phyloP scores from a whole-genome alignment of 352 stramenopile species.

The Phytophthora citrophthora region DNA sequence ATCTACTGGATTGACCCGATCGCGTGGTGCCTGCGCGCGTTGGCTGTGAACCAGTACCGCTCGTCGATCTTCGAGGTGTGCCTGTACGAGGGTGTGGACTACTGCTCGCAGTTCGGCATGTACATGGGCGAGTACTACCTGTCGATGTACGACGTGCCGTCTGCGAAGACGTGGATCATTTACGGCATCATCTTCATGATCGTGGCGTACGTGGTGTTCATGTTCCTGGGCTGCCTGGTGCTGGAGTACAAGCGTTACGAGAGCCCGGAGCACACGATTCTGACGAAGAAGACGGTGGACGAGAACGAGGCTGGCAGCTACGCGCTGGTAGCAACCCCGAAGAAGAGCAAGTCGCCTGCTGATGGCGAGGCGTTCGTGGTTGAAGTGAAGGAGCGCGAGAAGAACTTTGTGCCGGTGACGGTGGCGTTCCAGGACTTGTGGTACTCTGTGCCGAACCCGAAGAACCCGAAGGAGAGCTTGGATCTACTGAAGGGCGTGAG shows the following conservation, averaged over 20 bases:
- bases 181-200: conserved; percentile 46
- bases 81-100: conserved; percentile 45
- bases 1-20: conserved; percentile 68
- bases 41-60: conserved; percentile 44
- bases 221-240: conserved; percentile 43
- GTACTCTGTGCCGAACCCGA: conserved; percentile 53
- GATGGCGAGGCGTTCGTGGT: conserved; percentile 17
- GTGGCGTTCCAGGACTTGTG: conserved; percentile 53
- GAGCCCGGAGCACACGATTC: conserved; percentile 27
- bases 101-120: conserved; percentile 38
- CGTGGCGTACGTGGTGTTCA: conserved; percentile 46
- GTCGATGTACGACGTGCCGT: conserved; percentile 35
- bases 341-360: conserved; percentile 18
- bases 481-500: conserved; percentile 67
- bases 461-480: conserved; percentile 46
- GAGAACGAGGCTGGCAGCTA: conserved; percentile 21
- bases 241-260: conserved; percentile 29
- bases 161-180: conserved; percentile 38
- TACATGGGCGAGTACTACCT: conserved; percentile 55
- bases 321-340: conserved; percentile 23
- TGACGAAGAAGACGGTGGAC: conserved; percentile 28
- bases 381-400: conserved; percentile 33
- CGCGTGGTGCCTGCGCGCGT: conserved; percentile 42
- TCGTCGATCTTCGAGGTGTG: conserved; percentile 38
- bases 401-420: conserved; percentile 47